Conservation (phyloP, 345 rosid species). For the Carallia pectinifolia region DNA sequence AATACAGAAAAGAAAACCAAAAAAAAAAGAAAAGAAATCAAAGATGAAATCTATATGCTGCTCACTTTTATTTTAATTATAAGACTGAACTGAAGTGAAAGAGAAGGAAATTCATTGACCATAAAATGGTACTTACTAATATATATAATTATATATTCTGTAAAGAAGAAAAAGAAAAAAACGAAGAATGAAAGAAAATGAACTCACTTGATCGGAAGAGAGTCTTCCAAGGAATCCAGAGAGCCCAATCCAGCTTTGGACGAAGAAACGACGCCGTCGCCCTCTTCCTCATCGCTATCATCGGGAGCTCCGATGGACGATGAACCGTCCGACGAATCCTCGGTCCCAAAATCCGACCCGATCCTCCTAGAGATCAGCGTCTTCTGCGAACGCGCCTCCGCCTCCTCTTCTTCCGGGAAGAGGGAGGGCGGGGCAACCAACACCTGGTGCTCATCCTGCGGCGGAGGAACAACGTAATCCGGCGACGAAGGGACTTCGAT, state of each 20-base stretch:
- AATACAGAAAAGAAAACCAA: not conserved
- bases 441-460: slow-evolving; percentile 22
- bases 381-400: slow-evolving; percentile 11
- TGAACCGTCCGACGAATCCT: slow-evolving; percentile 40
- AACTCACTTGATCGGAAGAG: slow-evolving; percentile 68
- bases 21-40: not conserved
- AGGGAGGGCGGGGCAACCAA: slow-evolving; percentile 7
- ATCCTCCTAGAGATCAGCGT: slow-evolving; percentile 14
- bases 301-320: slow-evolving; percentile 67
- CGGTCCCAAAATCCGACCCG: slow-evolving; percentile 22
- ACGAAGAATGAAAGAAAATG: not conserved
- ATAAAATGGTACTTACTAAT: no score
- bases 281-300: slow-evolving; percentile 42
- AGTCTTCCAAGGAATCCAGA: slow-evolving; percentile 50
- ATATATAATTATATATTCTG: not conserved
- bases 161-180: not conserved
- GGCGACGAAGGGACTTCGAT: slow-evolving; percentile 31
- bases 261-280: slow-evolving; percentile 37
- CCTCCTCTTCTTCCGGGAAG: slow-evolving; percentile 25
- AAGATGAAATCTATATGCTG: not conserved
- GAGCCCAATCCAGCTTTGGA: slow-evolving; percentile 22
- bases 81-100: no score
- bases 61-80: not conserved
- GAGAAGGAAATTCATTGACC: no score
- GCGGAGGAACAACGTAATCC: slow-evolving; percentile 25